Evolutionary conservation across 257 asterid genomes (phyloP).

Genomic region (Coffea canephora): DNA sequence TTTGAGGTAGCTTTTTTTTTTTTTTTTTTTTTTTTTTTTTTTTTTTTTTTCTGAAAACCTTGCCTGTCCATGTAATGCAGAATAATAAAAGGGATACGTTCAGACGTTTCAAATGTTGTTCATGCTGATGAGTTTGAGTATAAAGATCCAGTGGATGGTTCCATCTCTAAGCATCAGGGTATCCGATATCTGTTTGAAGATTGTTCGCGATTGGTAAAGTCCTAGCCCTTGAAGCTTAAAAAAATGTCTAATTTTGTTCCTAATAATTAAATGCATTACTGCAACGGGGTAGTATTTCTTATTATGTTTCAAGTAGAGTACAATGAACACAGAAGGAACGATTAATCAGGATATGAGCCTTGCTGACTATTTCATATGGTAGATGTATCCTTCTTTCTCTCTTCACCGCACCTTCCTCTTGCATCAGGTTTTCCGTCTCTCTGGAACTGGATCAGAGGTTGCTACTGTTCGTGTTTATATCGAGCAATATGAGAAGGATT

Average conservation of each 20-base stretch:
- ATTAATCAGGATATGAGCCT: neutral
- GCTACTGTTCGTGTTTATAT: constrained; percentile 96
- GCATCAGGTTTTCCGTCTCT: constrained; percentile 88
- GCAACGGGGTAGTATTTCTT: neutral
- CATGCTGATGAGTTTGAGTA: constrained; percentile 88
- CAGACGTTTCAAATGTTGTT: constrained; percentile 72
- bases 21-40: neutral
- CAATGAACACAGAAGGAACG: neutral
- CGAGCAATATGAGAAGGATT: constrained; percentile 85
- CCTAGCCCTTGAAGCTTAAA: neutral
- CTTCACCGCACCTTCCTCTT: constrained; percentile 1
- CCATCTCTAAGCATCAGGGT: constrained; percentile 92
- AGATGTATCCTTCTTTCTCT: neutral
- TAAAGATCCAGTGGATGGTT: constrained; percentile 98
- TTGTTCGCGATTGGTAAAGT: constrained; percentile 90
- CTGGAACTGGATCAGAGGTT: constrained; percentile 99
- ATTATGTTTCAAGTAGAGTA: neutral
- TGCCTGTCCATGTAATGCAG: constrained; percentile 36
- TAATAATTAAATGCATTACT: too few relatives aligned
- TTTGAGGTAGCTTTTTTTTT: neutral
- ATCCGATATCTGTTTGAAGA: constrained; percentile 87
- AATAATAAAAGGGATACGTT: constrained; percentile 54
- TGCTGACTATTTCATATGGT: neutral
- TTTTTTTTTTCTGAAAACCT: neutral
- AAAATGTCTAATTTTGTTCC: neutral